phyloP scores from a whole-genome alignment of 2,329 filamentous ascomycete species.

The Pseudogymnoascus pannorum region DNA sequence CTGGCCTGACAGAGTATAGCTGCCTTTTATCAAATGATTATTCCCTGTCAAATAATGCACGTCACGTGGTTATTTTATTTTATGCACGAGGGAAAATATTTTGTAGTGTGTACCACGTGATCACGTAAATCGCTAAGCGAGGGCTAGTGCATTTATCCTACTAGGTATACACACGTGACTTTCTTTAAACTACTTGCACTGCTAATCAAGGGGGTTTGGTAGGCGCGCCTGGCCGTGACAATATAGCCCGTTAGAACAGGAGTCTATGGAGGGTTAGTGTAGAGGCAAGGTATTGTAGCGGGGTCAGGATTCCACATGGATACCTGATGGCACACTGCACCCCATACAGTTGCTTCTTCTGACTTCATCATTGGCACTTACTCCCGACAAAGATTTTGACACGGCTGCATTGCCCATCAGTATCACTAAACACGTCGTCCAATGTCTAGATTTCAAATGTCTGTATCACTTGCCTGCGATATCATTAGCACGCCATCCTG shows the following conservation, averaged over 20 bases:
- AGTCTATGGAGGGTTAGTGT: background rate
- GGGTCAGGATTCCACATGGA: background rate
- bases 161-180: background rate
- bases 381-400: background rate
- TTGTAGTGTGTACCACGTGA: background rate
- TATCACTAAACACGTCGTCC: no score
- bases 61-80: background rate
- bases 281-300: background rate
- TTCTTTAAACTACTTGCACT: background rate
- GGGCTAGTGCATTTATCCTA: background rate
- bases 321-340: background rate
- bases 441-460: no score
- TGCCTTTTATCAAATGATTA: background rate
- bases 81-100: no score
- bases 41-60: background rate
- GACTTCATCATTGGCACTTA: background rate
- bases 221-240: background rate
- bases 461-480: no score
- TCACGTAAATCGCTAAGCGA: background rate
- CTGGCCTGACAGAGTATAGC: conserved; percentile 7
- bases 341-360: background rate
- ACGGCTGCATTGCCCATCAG: background rate
- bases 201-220: background rate
- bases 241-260: background rate
- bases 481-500: background rate